Evolutionary conservation across 805 yeast species (phyloP), one percentile per base, ranked within the genome.

Genomic region (Wickerhamiella allomyrinae): DNA sequence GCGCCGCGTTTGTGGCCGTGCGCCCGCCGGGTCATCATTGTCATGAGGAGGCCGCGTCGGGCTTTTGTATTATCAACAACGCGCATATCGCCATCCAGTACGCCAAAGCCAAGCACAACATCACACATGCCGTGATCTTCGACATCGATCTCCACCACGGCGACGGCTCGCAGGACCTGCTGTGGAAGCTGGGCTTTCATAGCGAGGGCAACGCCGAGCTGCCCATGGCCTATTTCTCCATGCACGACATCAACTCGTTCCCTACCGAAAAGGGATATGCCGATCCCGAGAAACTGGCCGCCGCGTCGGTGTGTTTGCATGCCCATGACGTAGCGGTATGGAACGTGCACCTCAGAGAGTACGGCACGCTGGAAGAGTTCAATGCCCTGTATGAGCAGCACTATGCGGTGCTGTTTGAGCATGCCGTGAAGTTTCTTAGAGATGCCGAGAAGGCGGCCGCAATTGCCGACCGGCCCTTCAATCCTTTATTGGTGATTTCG

Each of bases 21-120:
- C 65, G 91, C 39, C 91, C 91, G 1, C 91, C 93, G 1, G 94
- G 94, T 3, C 94, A 83, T 56, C 94, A 83, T 58, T 77, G 85
- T 20, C 91, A 81, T 52, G 79, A 85, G 0, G 75, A 79, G 43
- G 70, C 74, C n/a, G 94, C 94, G 0, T 76, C 86, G 20, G 94
- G 94, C 2, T 83, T 83, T 55, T 83, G 94, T 57, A 59, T 84
- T 37, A 65, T 83, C 41, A 83, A 83, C 60, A 83, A 83, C 53
- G 93, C 79, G 0, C 93, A 83, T 46, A 74, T 84, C 25, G 84
- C 80, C 2, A 74, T 80, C 20, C 87, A 81, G 53, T 83, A 83
- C 54, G 93, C 93, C 1, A 69, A 66, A 41, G 71, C 65, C 34
- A 57, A 65, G 7, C 73, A 79, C 51, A 74, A 67, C 2, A 76